These are phyloP conservation scores for Diatrype stigma DNA, from an alignment of 2,329 filamentous ascomycete species.

Conservation along the genomic window DNA sequence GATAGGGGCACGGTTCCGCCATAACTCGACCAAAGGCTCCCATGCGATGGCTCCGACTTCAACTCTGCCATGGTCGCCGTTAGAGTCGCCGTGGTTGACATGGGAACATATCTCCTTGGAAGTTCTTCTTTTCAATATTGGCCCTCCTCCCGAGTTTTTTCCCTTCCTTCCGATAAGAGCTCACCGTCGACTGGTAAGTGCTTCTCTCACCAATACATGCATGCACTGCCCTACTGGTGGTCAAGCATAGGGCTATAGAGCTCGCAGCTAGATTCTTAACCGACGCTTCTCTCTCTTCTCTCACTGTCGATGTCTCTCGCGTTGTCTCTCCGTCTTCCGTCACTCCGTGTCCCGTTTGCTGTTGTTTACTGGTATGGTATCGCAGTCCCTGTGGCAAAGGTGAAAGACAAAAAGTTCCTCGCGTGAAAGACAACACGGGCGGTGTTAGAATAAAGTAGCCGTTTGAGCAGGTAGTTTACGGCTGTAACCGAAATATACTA, in stretches of 20 bases:
- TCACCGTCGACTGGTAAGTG: not conserved
- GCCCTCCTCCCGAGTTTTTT: not conserved
- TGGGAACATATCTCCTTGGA: conserved; percentile 46
- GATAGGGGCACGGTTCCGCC: conserved; percentile 49
- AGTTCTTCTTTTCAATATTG: conserved; percentile 1
- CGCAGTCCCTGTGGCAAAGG: not conserved
- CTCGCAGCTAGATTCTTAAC: not conserved
- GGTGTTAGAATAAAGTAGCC: not conserved
- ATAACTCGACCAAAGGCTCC: conserved; percentile 56
- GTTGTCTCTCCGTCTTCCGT: too few relatives aligned
- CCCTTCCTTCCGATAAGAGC: not conserved
- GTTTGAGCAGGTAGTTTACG: conserved; percentile 9
- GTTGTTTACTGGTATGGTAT: too few relatives aligned
- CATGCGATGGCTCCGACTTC: conserved; percentile 55
- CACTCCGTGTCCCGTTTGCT: too few relatives aligned
- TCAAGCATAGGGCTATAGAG: not conserved
- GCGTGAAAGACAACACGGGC: not conserved
- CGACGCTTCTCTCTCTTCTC: not conserved
- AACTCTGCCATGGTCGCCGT: conserved; percentile 60
- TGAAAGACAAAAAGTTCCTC: not conserved
- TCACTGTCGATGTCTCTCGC: not conserved
- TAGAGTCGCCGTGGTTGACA: conserved; percentile 59
- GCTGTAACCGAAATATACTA: conserved; percentile 30
- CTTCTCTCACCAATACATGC: not conserved
- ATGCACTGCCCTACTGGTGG: not conserved